These are phyloP conservation scores for Citrus sinensis DNA, from an alignment of 345 rosid species.

Conservation along the genomic window DVS_A1.0 CM039167.1:26752001-26752500, in stretches of 20 bases:
- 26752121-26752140: not conserved
- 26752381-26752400: not conserved
- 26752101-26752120: too few species aligned
- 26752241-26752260: not conserved
- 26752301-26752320: not conserved
- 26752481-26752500: not conserved
- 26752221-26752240: not conserved
- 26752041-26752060: too few species aligned
- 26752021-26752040: too few species aligned
- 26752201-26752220: not conserved
- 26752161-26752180: not conserved
- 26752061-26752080: too few species aligned
- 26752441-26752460: not conserved
- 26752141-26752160: not conserved
- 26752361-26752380: too few species aligned
- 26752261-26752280: not conserved
- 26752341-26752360: not conserved
- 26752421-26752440: not conserved
- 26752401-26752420: not conserved
- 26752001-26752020: too few species aligned
- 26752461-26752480: not conserved
- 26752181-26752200: not conserved
- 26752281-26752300: not conserved
- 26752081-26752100: too few species aligned
- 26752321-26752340: not conserved